Percentiles rank a stretch among this genome's conserved stretches.
Conservation (phyloP, 2,329 filamentous ascomycete species). For the Xylariaceae sp. region DNA sequence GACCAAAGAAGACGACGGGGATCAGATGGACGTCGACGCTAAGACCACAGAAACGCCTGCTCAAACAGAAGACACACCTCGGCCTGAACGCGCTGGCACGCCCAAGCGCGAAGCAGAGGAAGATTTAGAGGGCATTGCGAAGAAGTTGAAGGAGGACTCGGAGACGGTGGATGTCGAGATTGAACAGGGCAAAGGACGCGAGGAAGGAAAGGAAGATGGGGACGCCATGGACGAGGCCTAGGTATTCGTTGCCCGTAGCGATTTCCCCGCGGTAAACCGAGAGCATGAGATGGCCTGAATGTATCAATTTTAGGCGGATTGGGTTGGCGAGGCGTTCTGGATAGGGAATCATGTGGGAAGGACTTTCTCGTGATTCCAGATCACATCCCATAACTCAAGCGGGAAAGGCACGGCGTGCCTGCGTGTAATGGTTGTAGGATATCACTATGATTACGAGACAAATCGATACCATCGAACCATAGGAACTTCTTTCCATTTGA, state of each 20-base stretch:
- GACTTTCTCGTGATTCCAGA: too few relatives aligned
- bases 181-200: constrained; percentile 9
- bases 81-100: constrained; percentile 28
- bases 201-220: constrained; percentile 11
- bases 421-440: too few relatives aligned
- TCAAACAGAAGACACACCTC: constrained; percentile 3
- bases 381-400: too few relatives aligned
- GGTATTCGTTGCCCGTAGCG: background rate
- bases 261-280: too few relatives aligned
- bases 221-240: constrained; percentile 14
- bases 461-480: too few relatives aligned
- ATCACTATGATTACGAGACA: too few relatives aligned
- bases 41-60: constrained; percentile 1
- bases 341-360: too few relatives aligned
- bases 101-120: constrained; percentile 55
- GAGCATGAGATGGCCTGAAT: background rate
- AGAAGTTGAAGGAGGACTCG: constrained; percentile 46
- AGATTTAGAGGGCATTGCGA: constrained; percentile 37
- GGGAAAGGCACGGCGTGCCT: too few relatives aligned
- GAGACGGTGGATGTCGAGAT: constrained; percentile 36
- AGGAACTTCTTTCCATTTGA: too few relatives aligned
- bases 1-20: constrained; percentile 23
- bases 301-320: constrained; percentile 1
- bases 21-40: constrained; percentile 27
- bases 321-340: too few relatives aligned